Percentiles rank a stretch among this genome's conserved stretches.
These are phyloP conservation scores for Solanum aculeatissimum DNA, from an alignment of 305 asterid genomes.

Conservation along the genomic window DNA sequence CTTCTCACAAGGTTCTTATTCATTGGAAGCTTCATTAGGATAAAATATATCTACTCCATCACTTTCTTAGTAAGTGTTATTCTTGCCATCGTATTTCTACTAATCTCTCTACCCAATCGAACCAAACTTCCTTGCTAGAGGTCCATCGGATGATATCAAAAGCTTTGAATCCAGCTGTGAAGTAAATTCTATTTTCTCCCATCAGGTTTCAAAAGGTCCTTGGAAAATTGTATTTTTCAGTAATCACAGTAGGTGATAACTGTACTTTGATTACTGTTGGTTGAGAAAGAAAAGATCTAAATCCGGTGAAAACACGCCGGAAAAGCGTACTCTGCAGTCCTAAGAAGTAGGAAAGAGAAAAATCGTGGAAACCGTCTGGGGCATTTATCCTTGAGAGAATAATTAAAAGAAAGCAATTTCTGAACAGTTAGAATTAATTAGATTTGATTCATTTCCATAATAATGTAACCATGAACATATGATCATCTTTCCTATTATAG, in stretches of 20 bases:
- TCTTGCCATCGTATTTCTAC: background rate
- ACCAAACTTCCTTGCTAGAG: background rate
- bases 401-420: background rate
- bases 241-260: background rate
- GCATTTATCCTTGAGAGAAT: background rate
- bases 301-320: background rate
- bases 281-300: background rate
- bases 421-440: background rate
- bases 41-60: background rate
- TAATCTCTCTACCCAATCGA: background rate
- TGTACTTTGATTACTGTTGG: background rate
- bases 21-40: background rate
- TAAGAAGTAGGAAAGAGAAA: background rate
- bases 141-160: background rate
- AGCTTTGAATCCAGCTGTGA: background rate
- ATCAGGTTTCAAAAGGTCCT: background rate
- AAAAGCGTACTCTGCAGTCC: background rate
- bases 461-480: background rate
- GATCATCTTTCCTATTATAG: background rate
- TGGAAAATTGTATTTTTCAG: background rate
- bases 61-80: background rate
- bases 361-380: background rate
- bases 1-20: background rate
- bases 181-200: background rate
- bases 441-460: background rate